Percentiles rank a stretch among this genome's conserved stretches.
Evolutionary conservation across 768 basidiomycete species (phyloP).

Genomic region (Hygrocybe coccinea): DNA sequence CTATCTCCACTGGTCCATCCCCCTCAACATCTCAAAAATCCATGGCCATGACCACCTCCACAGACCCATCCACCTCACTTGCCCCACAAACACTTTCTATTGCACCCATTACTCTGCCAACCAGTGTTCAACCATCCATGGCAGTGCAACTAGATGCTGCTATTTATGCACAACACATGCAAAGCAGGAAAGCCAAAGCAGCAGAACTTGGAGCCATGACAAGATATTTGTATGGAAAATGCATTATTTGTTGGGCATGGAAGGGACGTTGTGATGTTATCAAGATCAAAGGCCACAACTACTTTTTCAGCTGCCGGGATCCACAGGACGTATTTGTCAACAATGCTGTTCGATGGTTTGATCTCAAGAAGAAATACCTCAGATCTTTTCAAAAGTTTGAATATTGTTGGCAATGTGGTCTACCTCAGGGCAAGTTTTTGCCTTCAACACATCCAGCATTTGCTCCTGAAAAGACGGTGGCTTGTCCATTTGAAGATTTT

Average conservation of each 20-base stretch:
- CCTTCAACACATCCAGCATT: no score
- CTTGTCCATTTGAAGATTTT: no score
- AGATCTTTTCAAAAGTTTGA: background rate
- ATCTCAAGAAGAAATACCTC: background rate
- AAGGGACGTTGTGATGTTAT: background rate
- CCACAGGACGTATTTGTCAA: background rate
- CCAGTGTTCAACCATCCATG: background rate
- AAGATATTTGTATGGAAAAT: background rate
- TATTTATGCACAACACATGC: background rate
- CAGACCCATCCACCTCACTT: background rate
- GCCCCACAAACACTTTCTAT: background rate
- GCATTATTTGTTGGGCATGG: background rate
- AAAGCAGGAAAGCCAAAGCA: background rate
- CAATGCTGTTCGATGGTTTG: background rate
- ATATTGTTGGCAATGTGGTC: background rate
- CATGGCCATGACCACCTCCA: background rate
- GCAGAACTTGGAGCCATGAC: background rate
- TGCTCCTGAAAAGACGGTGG: no score
- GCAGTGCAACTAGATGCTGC: background rate
- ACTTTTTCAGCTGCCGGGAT: background rate
- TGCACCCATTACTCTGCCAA: background rate
- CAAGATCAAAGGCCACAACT: background rate
- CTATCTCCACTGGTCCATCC: no score
- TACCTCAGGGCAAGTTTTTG: background rate
- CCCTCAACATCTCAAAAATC: background rate